Evolutionary conservation across 2,329 filamentous ascomycete genomes (phyloP), one percentile per base, ranked within the genome.

Genomic region (Chaetomiaceae sp.): DNA sequence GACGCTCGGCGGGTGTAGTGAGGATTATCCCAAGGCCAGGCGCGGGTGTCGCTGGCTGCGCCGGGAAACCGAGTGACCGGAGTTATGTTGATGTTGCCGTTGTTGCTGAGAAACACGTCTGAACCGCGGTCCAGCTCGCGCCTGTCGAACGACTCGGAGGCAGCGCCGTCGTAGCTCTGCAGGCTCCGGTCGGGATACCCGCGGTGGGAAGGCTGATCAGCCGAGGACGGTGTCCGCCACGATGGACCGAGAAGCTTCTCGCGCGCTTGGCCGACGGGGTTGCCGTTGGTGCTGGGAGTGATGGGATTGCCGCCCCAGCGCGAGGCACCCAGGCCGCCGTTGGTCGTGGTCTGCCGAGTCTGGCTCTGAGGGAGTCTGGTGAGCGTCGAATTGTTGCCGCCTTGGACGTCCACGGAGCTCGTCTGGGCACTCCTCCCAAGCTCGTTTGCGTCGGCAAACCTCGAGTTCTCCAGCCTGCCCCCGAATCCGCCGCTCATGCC

Each of bases 251-350:
- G 19, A 12, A 49, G 34, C 9, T 20, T 27, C 3, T 47, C 33
- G 33, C 45, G 15, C 14, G 33, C 22, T 8, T n/a, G 15, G 34
- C n/a, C 11, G 9, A 14, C 6, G 29, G 11, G 25, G 19, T 8
- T 34, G 14, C 25, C 15, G 47, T 37, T 36, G 33, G 6, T 25
- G 17, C n/a, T 22, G 15, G 27, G 4, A 9, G 17, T 15, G 19
- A 9, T 14, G n/a, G 42, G 19, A 6, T 17, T 17, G 12, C n/a
- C 23, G 15, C 48, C 33, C 48, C 48, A 51, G 31, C 48, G 48
- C 20, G 48, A 37, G 27, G 48, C 48, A 44, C 39, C 39, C 39
- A 51, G 23, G 0, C 48, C 48, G 9, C 40, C 44, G 15, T 17
- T 22, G 9, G 14, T 19, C 4, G 31, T 11, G 15, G 5, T 14